Base-by-base conservation (phyloP, 768 basidiomycete genomes). In the Agrocybe pediades region DNA sequence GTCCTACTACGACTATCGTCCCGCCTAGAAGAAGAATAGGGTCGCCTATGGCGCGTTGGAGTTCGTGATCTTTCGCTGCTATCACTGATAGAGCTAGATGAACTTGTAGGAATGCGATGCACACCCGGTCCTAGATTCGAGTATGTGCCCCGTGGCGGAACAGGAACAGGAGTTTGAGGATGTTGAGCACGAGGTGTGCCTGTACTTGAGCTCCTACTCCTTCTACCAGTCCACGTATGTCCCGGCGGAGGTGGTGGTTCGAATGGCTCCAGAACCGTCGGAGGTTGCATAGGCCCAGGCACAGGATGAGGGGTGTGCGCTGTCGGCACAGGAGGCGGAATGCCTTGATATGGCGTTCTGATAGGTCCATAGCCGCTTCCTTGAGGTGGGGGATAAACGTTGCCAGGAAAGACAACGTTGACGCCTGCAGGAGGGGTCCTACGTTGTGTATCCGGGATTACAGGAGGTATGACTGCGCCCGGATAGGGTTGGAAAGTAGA, bases 391-490 rank as follows among this genome's bases (percentile, higher is more conserved):
- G 56, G 60, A 29, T 42, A 39, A 21, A 50, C 58, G 45, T 57
- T 54, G 16, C 42, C 49, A 15, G 61, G 64, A n/a, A 61, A 56
- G 25, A 63, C 63, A 27, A 61, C 59, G 27, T 46, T 53, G 48
- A 47, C 54, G 20, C 21, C 46, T 9, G 62, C 56, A 47, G 57
- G 45, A 2, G 65, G 59, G 9, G 65, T 64, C 5, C 45, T 44
- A 33, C 43, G 40, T 36, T 36, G 33, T 36, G n/a, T 36, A 21
- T 46, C 56, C 24, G 73, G 73, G 52, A 74, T 46, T n/a, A 71
- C 75, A 21, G 62, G 65, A 7, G 78, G 76, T 48, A 79, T 67
- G 19, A 78, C 73, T 8, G 71, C 71, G 11, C 39, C 54, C 13
- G 53, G 53, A 41, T 42, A 47, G 26, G 61, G 55, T 15, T 62